These are phyloP conservation scores for Penicillium waksmanii DNA, from an alignment of 495 filamentous ascomycete genomes.

Conservation along the genomic window DNA sequence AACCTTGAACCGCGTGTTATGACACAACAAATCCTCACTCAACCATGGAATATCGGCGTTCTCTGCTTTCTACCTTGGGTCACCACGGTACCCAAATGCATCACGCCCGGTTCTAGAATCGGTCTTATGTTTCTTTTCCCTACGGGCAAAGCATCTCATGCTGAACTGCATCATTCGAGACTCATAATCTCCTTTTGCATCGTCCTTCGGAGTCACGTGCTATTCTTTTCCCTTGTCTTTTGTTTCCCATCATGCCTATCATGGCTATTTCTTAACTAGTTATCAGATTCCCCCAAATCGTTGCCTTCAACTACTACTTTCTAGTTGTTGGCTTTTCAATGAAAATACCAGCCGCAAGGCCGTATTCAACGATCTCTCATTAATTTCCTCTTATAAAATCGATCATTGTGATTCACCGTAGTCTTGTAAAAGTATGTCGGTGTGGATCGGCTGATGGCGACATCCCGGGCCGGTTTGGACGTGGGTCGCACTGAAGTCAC, in stretches of 20 bases:
- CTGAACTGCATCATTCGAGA: conserved; percentile 22
- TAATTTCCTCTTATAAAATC: conserved; percentile 5
- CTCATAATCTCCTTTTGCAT: conserved; percentile 20
- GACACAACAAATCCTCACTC: conserved; percentile 16
- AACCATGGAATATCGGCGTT: conserved; percentile 25
- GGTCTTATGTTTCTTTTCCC: conserved; percentile 13
- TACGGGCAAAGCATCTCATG: conserved; percentile 2
- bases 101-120: conserved; percentile 23
- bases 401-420: conserved; percentile 5
- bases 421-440: neutral
- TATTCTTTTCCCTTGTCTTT: conserved; percentile 4
- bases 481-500: conserved; percentile 8
- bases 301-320: conserved; percentile 33
- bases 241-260: conserved; percentile 3
- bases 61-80: conserved; percentile 10
- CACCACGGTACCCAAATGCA: conserved; percentile 17
- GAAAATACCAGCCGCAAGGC: conserved; percentile 17
- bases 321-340: conserved; percentile 29
- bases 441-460: conserved; percentile 14
- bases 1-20: neutral
- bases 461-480: conserved; percentile 10
- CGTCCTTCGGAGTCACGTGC: conserved; percentile 22
- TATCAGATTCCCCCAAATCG: conserved; percentile 31
- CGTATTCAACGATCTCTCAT: conserved; percentile 13
- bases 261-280: conserved; percentile 13